Base-by-base conservation (phyloP, 345 rosid genomes). In the Garcia nutans region DNA sequence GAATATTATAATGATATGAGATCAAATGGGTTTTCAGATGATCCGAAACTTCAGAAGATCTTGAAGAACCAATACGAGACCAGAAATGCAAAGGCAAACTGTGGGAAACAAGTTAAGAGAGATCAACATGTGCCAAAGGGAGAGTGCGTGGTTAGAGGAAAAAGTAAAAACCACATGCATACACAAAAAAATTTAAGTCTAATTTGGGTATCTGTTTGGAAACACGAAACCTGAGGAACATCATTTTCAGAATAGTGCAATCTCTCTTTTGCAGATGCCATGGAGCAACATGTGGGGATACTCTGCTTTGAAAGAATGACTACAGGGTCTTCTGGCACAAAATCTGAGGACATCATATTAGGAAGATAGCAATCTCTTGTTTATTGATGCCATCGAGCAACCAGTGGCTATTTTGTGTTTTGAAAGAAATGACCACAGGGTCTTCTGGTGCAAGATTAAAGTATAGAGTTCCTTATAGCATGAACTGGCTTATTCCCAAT, bases 11-110 rank as follows among this genome's bases (percentile, higher is more conserved):
- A 80, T 55, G 97, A 92, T 78, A 92, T 92, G 98, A 82, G 70
- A 78, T 81, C 87, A 56, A 82, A 78, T 64, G 98, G 97, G 47
- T 88, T 88, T 72, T 64, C 78, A 41, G 91, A 88, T 72, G 90
- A 89, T 74, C 98, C 98, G 31, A 94, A 87, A 87, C 86, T 94
- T 68, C 79, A 79, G 82, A 90, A 81, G 77, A 85, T 87, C 59
- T 79, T 94, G 77, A 83, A 79, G 84, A 84, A 64, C 82, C 82
- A 9, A 37, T 42, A 22, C 65, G 61, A 58, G 74, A 60, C 61
- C 72, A 78, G 73, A 76, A 45, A 57, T 58, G 57, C 54, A 76
- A 59, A 76, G 69, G 74, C 68, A 79, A 52, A 31, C 26, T 72
- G 65, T 70, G 59, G 62, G 76, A 79, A 68, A 45, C 79, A 77